Base-by-base conservation (phyloP, 257 asterid genomes). In the Forsythia suspensa region DNA sequence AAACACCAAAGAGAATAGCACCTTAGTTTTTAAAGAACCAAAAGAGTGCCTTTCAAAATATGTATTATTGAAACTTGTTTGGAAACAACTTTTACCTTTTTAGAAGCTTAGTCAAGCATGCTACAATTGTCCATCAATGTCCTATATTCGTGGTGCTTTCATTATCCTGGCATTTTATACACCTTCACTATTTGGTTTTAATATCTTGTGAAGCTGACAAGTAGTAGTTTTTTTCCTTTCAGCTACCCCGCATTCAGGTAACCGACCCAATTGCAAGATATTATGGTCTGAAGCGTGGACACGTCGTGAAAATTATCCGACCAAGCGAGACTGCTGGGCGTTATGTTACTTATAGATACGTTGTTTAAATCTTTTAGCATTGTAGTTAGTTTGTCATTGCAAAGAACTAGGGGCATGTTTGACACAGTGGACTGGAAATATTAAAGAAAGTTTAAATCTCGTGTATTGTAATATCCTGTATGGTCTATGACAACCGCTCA, bases 311-410 rank as follows among this genome's bases (percentile, higher is more conserved):
- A 81, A 91, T 94, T 13, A 92, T 86, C 79, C 90, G 97, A 41
- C 92, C 97, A 7, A 94, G 98, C 84, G 98, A 94, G 85, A 94
- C 97, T 71, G 97, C 97, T 43, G 97, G 98, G 2, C 89, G 88
- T 15, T 92, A 94, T 63, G 86, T 94, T 71, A 91, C 97, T 15
- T 94, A 94, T 72, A 83, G 98, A 72, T 92, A 63, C 57, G 96
- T 91, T 2, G 88, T 89, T n/a, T 94, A 91, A 90, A 72, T 76
- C 71, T 61, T 74, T 67, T 2, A 15, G 16, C 70, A 63, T 2
- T 24, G 40, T 29, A 18, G 6, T 16, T 57, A 18, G 10, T n/a
- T 55, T n/a, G 65, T 55, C 57, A 13, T 48, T 13, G n/a, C 57
- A 2, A 48, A 13, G 57, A 13, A 13, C 59, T 4, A 48, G 0